These are phyloP conservation scores for Fusarium sp. DNA, from an alignment of 2,329 filamentous ascomycete species.

Conservation along the genomic window DNA sequence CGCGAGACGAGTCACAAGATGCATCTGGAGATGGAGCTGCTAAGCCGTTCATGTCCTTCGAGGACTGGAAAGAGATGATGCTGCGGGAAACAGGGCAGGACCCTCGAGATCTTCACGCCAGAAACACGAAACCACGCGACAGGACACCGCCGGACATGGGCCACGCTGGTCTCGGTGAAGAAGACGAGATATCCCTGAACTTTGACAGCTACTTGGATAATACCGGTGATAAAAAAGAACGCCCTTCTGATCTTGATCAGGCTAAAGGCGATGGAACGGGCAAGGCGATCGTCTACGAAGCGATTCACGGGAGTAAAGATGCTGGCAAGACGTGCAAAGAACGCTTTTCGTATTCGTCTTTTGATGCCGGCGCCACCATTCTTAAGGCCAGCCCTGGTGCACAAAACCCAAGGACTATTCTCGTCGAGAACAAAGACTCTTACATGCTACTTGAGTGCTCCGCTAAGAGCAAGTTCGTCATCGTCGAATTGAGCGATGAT, in stretches of 20 bases:
- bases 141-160: slow-evolving; percentile 70
- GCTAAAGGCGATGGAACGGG: slow-evolving; percentile 42
- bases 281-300: slow-evolving; percentile 60
- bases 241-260: background rate
- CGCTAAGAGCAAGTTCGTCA: slow-evolving; percentile 88
- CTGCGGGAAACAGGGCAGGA: slow-evolving; percentile 85
- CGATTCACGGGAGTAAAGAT: slow-evolving; percentile 81
- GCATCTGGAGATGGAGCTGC: slow-evolving; percentile 40
- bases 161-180: slow-evolving; percentile 84
- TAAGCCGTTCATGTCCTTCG: slow-evolving; percentile 87
- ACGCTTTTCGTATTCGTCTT: slow-evolving; percentile 96
- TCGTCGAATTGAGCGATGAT: slow-evolving; percentile 91
- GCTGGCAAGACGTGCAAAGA: slow-evolving; percentile 98
- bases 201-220: slow-evolving; percentile 57
- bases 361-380: slow-evolving; percentile 94
- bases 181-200: slow-evolving; percentile 79
- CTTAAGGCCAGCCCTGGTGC: slow-evolving; percentile 89
- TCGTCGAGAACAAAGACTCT: slow-evolving; percentile 97
- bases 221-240: slow-evolving; percentile 26
- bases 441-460: slow-evolving; percentile 97
- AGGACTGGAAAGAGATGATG: slow-evolving; percentile 98
- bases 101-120: slow-evolving; percentile 71
- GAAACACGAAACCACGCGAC: slow-evolving; percentile 66
- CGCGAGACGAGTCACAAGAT: slow-evolving; percentile 27
- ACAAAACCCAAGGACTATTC: slow-evolving; percentile 87